Base-by-base conservation (phyloP, 2,329 filamentous ascomycete genomes). In the Byssoonygena ceratinophila region DNA sequence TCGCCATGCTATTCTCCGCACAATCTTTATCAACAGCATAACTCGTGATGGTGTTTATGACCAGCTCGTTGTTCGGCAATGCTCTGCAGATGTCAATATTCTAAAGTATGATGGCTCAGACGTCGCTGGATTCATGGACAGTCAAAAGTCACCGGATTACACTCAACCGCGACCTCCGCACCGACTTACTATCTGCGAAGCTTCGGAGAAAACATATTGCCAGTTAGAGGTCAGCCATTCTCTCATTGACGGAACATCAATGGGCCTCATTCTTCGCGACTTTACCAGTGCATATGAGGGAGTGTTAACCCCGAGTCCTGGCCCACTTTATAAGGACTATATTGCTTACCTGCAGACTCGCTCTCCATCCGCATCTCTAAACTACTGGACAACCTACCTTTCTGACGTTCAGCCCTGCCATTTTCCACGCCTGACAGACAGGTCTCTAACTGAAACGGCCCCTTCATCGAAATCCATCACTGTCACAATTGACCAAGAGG, bases 201-300 rank as follows among this genome's bases (percentile, higher is more conserved):
- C 64, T 9, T 16, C 5, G 9, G 34, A 14, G 2, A 14, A 37
- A 5, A n/a, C 18, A 5, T 37, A 37, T 9, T 37, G 9, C n/a
- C 34, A 14, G 34, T 57, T 73, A 4, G 70, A 73, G 39, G 65
- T 74, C 46, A 72, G 65, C 54, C 71, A 73, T 55, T 65, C 66
- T 9, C 66, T 73, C 46, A 66, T 63, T 51, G 71, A 74, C 56
- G 71, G 70, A 0, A 66, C 63, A 16, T 72, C 71, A 0, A 64
- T 72, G 25, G 61, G 66, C 3, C 68, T 69, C 45, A 55, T 72
- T 4, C 58, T 70, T 6, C 59, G 61, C 5, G 70, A 72, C 49
- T 58, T 72, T 1, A 60, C 59, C 2, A 55, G 58, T 3, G 67
- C 65, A 4, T 71, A 71, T 44, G 60, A 63, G 4, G 59, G 60